A percentile compares a stretch with the other conserved stretches of the same genome.
These are phyloP conservation scores for Neoboletus subvelutipes DNA, from an alignment of 768 basidiomycete species.

Conservation along the genomic window DNA sequence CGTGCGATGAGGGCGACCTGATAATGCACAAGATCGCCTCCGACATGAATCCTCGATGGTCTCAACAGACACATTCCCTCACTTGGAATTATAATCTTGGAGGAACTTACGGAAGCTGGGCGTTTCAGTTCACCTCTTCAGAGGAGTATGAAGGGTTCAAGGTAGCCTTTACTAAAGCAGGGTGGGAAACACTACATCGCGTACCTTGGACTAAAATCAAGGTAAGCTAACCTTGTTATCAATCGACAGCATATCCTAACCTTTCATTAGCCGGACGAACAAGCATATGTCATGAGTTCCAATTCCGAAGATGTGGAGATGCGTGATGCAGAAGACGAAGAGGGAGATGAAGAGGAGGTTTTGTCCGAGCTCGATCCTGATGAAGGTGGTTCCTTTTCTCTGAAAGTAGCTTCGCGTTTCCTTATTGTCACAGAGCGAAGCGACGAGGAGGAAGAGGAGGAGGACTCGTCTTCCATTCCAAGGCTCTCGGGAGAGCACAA, in stretches of 20 bases:
- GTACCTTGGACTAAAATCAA: slow-evolving; percentile 78
- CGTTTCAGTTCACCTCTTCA: slow-evolving; percentile 62
- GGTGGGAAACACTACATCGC: slow-evolving; percentile 82
- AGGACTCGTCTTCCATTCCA: slow-evolving; percentile 37
- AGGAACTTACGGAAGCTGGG: slow-evolving; percentile 74
- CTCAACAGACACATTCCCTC: slow-evolving; percentile 61
- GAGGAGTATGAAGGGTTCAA: slow-evolving; percentile 63
- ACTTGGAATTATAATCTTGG: slow-evolving; percentile 82
- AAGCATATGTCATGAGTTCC: slow-evolving; percentile 75
- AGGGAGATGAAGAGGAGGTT: slow-evolving; percentile 79
- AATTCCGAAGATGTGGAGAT: slow-evolving; percentile 86
- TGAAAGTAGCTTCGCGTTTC: background rate
- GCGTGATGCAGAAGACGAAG: slow-evolving; percentile 71
- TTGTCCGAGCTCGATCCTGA: slow-evolving; percentile 62
- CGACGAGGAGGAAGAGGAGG: slow-evolving; percentile 40
- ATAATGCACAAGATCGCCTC: slow-evolving; percentile 63
- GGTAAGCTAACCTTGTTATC: slow-evolving; percentile 39
- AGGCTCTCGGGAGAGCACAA: slow-evolving; percentile 66
- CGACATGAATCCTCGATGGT: slow-evolving; percentile 73
- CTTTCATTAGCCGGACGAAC: slow-evolving; percentile 68
- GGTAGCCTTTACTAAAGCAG: slow-evolving; percentile 58
- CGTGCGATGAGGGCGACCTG: slow-evolving; percentile 46
- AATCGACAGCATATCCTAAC: background rate
- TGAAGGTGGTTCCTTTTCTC: slow-evolving; percentile 45
- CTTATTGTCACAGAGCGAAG: slow-evolving; percentile 44